Percentiles rank a stretch among this genome's conserved stretches.
phyloP scores from a whole-genome alignment of 495 filamentous ascomycete species.

The Penicillium waksmanii region DNA sequence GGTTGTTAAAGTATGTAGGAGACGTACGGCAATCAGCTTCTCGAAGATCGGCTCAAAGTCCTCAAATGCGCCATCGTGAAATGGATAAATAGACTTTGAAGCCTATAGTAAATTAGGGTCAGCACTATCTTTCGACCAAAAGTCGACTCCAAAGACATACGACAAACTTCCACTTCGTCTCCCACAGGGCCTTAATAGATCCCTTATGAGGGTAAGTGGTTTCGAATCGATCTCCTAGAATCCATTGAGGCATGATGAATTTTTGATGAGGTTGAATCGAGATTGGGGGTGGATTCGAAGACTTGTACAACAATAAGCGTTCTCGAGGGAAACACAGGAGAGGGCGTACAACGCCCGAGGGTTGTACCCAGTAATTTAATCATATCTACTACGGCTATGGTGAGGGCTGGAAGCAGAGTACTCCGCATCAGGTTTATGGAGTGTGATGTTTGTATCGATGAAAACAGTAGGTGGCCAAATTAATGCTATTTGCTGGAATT shows the following conservation, averaged over 20 bases:
- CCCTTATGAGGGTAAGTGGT: slow-evolving; percentile 62
- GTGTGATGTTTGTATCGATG: slow-evolving; percentile 13
- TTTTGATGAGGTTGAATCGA: background rate
- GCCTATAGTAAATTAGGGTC: slow-evolving; percentile 46
- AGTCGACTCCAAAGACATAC: slow-evolving; percentile 42
- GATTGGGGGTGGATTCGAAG: background rate
- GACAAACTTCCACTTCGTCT: slow-evolving; percentile 77
- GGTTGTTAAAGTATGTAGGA: background rate
- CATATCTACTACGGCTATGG: background rate
- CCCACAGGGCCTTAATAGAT: slow-evolving; percentile 75
- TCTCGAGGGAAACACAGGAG: background rate
- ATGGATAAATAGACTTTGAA: slow-evolving; percentile 71
- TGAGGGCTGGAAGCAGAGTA: slow-evolving; percentile 7
- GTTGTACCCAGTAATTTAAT: slow-evolving; percentile 1
- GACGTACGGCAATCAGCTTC: slow-evolving; percentile 58
- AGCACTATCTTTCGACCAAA: slow-evolving; percentile 4
- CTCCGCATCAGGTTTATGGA: slow-evolving; percentile 1
- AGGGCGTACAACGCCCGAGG: background rate
- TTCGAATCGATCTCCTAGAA: slow-evolving; percentile 43
- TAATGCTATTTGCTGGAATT: no score
- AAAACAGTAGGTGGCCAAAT: slow-evolving; percentile 19
- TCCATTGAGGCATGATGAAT: slow-evolving; percentile 37
- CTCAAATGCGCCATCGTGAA: slow-evolving; percentile 70
- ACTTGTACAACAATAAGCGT: background rate
- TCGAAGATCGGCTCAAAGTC: slow-evolving; percentile 78